Conservation (phyloP, 2,329 filamentous ascomycete species). For the Torrubiella hemipterigena region DNA sequence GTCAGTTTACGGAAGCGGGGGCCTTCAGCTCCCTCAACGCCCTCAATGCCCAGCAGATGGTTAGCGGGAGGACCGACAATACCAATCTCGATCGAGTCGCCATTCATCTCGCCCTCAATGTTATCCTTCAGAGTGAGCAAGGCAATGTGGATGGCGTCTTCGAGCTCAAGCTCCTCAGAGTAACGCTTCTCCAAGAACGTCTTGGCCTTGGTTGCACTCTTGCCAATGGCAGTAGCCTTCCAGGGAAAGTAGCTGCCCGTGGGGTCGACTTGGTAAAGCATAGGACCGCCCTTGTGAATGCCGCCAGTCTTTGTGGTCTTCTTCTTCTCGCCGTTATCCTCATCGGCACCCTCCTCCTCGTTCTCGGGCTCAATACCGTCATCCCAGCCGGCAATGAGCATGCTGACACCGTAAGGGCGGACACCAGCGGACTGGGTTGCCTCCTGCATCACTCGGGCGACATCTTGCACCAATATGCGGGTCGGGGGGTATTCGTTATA, state of each 20-base stretch:
- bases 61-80: conserved; percentile 93
- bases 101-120: conserved; percentile 98
- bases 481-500: conserved; percentile 99
- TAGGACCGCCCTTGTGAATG: conserved; percentile 89
- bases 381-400: conserved; percentile 95
- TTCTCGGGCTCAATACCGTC: conserved; percentile 86
- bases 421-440: conserved; percentile 97
- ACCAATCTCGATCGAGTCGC: conserved; percentile 97
- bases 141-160: conserved; percentile 97
- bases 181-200: conserved; percentile 99
- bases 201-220: conserved; percentile 96
- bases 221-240: conserved; percentile 98
- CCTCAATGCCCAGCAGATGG: conserved; percentile 82
- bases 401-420: conserved; percentile 87
- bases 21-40: conserved; percentile 72
- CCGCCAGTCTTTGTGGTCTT: conserved; percentile 80
- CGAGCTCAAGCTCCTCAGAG: conserved; percentile 89
- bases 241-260: conserved; percentile 97
- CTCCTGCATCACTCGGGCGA: conserved; percentile 96
- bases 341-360: conserved; percentile 50
- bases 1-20: conserved; percentile 89
- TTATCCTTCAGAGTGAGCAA: conserved; percentile 96
- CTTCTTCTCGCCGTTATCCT: conserved; percentile 56
- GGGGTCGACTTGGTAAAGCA: conserved; percentile 98
- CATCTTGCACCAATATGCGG: conserved; percentile 96